Base-by-base conservation (phyloP, 2,329 filamentous ascomycete species). In the Aspergillus novofumigatus region DNA sequence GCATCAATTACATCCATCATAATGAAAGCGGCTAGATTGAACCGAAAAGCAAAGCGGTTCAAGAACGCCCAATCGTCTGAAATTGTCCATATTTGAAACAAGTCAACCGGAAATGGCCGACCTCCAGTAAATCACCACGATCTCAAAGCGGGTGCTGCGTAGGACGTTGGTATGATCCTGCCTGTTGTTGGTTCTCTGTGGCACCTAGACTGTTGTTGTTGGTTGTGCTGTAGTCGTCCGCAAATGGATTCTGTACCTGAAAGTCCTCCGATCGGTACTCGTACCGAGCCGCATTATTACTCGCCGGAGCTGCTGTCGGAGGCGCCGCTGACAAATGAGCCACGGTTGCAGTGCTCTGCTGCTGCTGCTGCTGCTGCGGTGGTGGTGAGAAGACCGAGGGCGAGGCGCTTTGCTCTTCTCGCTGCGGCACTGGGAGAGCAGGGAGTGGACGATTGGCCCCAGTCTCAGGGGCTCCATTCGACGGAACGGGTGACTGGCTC, bases 191-290 rank as follows among this genome's bases (percentile, higher is more conserved):
- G 50, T 57, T 55, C 23, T 57, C 59, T 25, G 64, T 49, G 26
- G 55, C 45, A 11, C 59, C 54, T 25, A 54, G 51, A 3, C 65
- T 54, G 48, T 59, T 62, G 25, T 61, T 62, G 26, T 62, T 52
- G 5, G 59, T 63, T 54, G 56, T 54, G 29, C 51, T 57, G 52
- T 62, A 65, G 42, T 65, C 65, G 61, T 77, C 75, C 4, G 73
- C 74, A 50, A 77, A 77, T 7, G 75, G 75, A 55, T 77, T 75
- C 57, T 74, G 73, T 21, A 76, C 72, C 53, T 74, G 70, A 56
- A 72, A 75, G 42, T 75, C 72, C 48, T 70, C 69, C 7, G 75
- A 65, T 9, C 71, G 72, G 53, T 75, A 75, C 54, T 76, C 70
- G 52, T 70, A 72, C 25, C 65, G 60, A 6, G 58, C 53, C 25